Conservation (phyloP, 1,139 yeast species). For the Taphrina populina region DNA sequence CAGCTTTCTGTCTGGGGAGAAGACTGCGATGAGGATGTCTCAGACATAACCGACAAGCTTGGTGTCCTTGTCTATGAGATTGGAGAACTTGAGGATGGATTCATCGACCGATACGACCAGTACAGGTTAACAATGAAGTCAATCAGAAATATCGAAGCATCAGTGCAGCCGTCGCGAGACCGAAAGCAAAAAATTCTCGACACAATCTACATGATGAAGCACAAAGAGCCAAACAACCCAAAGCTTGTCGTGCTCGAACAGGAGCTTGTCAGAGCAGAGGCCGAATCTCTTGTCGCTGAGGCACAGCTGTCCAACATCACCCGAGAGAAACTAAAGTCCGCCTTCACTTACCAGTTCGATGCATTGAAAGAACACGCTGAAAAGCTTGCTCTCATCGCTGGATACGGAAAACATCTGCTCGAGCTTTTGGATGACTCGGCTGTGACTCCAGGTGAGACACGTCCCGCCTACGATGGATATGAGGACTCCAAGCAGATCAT, state of each 20-base stretch:
- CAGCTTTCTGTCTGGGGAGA: slow-evolving; percentile 98
- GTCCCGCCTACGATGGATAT: slow-evolving; percentile 97
- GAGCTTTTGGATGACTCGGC: slow-evolving; percentile 95
- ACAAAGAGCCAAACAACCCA: slow-evolving; percentile 97
- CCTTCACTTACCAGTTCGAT: slow-evolving; percentile 95
- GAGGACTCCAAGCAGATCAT: slow-evolving; percentile 97
- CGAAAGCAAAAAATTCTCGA: slow-evolving; percentile 97
- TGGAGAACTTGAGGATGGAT: slow-evolving; percentile 97
- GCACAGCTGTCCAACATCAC: slow-evolving; percentile 98
- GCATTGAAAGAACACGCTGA: slow-evolving; percentile 95
- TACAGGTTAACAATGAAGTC: slow-evolving; percentile 94
- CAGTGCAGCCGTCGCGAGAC: slow-evolving; percentile 97
- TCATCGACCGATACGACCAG: slow-evolving; percentile 95
- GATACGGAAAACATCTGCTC: slow-evolving; percentile 95
- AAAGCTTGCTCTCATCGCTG: slow-evolving; percentile 94
- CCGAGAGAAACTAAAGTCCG: slow-evolving; percentile 95
- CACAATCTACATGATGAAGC: slow-evolving; percentile 94
- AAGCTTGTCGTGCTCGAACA: slow-evolving; percentile 93
- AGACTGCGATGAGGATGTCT: slow-evolving; percentile 93
- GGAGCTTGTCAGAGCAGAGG: slow-evolving; percentile 98
- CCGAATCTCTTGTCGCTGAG: slow-evolving; percentile 97
- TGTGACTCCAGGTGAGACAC: slow-evolving; percentile 98
- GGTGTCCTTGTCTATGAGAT: slow-evolving; percentile 94
- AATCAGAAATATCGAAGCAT: slow-evolving; percentile 92
- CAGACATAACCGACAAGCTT: slow-evolving; percentile 94